Base-by-base conservation (phyloP, 2,329 filamentous ascomycete species). In the Macrophomina tecta region DNA sequence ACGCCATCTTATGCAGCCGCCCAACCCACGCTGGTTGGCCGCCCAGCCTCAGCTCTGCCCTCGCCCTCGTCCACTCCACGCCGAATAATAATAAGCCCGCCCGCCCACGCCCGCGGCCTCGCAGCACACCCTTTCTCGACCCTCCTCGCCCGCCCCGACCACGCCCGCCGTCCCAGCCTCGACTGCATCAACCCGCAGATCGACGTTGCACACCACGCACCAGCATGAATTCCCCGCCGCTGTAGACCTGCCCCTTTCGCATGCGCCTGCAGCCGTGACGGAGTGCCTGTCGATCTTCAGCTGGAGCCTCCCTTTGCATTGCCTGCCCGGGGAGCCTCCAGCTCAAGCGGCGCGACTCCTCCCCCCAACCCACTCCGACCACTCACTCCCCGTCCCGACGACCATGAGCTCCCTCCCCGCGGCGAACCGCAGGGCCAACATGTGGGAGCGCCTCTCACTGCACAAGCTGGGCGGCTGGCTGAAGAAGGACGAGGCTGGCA, bases 401-500 rank as follows among this genome's bases (percentile, higher is more conserved):
- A 48, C 30, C 63, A 65, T 65, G 63, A 58, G 23, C 32, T 46
- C 64, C 42, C 52, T 51, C 2, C 32, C 53, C 52, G 34, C 36
- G 23, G 23, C 23, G 16, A 28, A 28, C 18, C 65, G 46, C 23
- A 68, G 42, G 11, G 40, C 40, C 52, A 78, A 73, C 55, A 74
- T 77, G 71, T 79, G 74, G 77, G 74, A 75, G 65, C 75, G 74
- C 48, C 72, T 78, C 66, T 76, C 71, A 64, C 70, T 80, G 52
- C 76, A 79, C 69, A 78, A 76, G 73, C 76, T 80, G 69, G 77
- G 78, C 56, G 76, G 72, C 58, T 80, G 78, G 78, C 68, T 80
- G 70, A 78, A 75, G 73, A 75, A 74, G 64, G 78, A 80, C 34
- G 78, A 79, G 42, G 23, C 40, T 49, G 77, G 75, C 36, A 73